Base-by-base conservation (phyloP, 2,329 filamentous ascomycete species). In the Colletotrichum graminicola region DNA sequence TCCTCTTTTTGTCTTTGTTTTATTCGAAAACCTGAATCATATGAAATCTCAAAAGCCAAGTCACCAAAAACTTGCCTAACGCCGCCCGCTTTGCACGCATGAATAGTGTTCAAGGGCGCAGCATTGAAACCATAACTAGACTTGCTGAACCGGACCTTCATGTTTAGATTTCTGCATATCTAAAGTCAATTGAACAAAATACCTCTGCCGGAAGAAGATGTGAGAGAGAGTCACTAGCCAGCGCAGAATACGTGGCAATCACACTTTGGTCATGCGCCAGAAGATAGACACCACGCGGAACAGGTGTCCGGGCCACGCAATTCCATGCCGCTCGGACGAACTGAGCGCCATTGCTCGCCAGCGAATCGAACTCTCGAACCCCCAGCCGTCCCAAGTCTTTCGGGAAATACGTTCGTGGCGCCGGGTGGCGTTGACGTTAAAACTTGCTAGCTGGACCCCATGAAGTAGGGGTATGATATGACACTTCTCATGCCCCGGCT, bases 271-370 rank as follows among this genome's bases (percentile, higher is more conserved):
- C 61, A 63, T 63, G 61, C 61, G 49, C 43, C 18, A 34, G 61
- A 63, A 18, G 7, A 18, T 7, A 43, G 41, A 55, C 43, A 21
- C 26, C 36, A 43, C 18, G 49, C 34, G 21, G 36, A 36, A 36
- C 11, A 1, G 36, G 23, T 7, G 43, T n/a, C 26, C 11, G 7
- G 61, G 26, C 47, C 54, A n/a, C 11, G 61, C 11, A 8, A 14
- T 5, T 45, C 34, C 36, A 63, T 54, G 61, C 61, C 61, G 61
- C 61, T 63, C 61, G 61, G 61, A 63, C 61, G 36, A 34, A 43
- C 54, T 43, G 36, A 23, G 34, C 32, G 47, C 47, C 29, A 34
- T 18, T 8, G 5, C 5, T 18, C 16, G 18, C 4, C 32, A 51
- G 26, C 45, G 47, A 23, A 18, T 34, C 43, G 23, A 45, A 41